Evolutionary conservation across 2,329 filamentous ascomycete species (phyloP).

Genomic region (Colletotrichum truncatum): DNA sequence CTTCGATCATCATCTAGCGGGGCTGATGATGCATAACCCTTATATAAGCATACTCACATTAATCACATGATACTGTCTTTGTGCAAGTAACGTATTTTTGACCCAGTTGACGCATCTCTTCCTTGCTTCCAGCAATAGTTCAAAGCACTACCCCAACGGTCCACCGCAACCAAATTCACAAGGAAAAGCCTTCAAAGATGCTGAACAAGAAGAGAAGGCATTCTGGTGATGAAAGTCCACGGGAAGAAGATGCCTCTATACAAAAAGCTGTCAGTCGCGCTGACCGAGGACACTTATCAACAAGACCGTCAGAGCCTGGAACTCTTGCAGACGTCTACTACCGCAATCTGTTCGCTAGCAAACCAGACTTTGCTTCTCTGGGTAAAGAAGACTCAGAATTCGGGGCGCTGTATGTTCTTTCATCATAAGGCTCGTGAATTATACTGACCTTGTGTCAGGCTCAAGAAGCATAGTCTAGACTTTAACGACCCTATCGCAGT

Average conservation of each 20-base stretch:
- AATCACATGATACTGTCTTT: no score
- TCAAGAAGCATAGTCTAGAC: slow-evolving; percentile 68
- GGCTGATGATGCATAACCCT: no score
- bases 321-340: slow-evolving; percentile 29
- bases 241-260: neutral
- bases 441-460: slow-evolving; percentile 34
- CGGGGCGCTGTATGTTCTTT: slow-evolving; percentile 45
- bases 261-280: neutral
- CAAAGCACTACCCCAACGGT: no score
- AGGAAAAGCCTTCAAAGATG: neutral
- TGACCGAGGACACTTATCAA: neutral
- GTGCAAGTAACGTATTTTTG: no score
- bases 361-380: slow-evolving; percentile 55
- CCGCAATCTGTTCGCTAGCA: slow-evolving; percentile 48
- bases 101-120: no score
- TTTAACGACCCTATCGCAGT: slow-evolving; percentile 83
- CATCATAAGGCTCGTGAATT: neutral
- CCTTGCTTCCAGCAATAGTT: no score
- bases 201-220: neutral
- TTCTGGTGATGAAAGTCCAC: neutral
- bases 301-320: slow-evolving; percentile 2
- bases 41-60: no score
- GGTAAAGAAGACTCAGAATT: slow-evolving; percentile 52
- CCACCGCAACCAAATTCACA: no score
- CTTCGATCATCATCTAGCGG: no score